Percentiles rank a stretch among this genome's conserved stretches.
These are phyloP conservation scores for Neolentinus lepideus DNA, from an alignment of 1,284 basidiomycete genomes.

Conservation along the genomic window DNA sequence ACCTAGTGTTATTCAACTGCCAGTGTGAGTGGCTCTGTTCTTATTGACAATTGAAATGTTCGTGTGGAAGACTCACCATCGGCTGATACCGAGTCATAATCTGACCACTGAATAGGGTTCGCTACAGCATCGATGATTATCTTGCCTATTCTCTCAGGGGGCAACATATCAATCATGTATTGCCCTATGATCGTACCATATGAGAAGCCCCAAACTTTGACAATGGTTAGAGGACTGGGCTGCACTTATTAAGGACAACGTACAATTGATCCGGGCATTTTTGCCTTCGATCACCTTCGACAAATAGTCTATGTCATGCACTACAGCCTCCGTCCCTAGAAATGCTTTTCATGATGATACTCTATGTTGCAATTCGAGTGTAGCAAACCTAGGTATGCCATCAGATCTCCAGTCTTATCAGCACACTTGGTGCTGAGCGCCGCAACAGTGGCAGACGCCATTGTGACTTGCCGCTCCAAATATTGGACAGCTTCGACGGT, in stretches of 20 bases:
- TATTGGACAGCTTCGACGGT: background rate
- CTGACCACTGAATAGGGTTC: background rate
- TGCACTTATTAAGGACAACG: background rate
- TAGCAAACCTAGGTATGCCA: background rate
- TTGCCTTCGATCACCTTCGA: conserved; percentile 6
- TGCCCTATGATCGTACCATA: conserved; percentile 8
- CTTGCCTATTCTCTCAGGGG: background rate
- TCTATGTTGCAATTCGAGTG: background rate
- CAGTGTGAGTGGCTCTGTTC: too few species aligned
- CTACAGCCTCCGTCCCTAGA: conserved; percentile 1
- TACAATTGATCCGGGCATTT: conserved; percentile 5
- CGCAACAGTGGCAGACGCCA: background rate
- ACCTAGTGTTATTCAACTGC: too few species aligned
- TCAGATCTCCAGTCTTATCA: background rate
- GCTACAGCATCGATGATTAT: conserved; percentile 1
- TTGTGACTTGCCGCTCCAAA: background rate
- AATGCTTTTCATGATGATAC: background rate
- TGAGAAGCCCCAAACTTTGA: conserved; percentile 6
- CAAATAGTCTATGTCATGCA: conserved; percentile 1
- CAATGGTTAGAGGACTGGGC: background rate
- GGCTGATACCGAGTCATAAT: background rate
- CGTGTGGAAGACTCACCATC: background rate
- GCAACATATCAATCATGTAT: background rate
- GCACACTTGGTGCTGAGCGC: background rate
- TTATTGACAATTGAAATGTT: too few species aligned